Evolutionary conservation across 805 yeast species (phyloP).

Genomic region (Dipodascus albidus): DNA sequence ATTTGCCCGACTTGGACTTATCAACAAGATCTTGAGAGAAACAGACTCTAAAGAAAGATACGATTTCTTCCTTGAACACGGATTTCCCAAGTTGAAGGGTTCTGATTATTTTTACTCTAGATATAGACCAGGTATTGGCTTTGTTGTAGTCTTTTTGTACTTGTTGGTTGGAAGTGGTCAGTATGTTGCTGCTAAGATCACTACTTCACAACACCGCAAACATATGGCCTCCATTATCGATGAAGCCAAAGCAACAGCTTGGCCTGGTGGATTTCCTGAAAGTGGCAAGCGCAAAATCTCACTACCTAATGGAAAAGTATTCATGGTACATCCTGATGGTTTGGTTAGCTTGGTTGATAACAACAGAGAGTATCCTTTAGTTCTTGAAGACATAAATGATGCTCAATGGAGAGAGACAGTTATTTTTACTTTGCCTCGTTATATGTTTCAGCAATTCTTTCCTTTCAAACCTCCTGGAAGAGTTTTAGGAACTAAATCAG

Average conservation of each 20-base stretch:
- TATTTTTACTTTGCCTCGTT: constrained; percentile 17
- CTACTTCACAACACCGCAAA: constrained; percentile 43
- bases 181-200: constrained; percentile 41
- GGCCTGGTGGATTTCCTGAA: constrained; percentile 21
- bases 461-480: constrained; percentile 10
- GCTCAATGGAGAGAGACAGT: constrained; percentile 27
- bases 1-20: constrained; percentile 66
- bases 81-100: constrained; percentile 78
- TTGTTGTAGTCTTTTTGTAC: constrained; percentile 41
- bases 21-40: constrained; percentile 60
- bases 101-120: constrained; percentile 49
- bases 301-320: constrained; percentile 20
- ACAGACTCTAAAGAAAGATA: constrained; percentile 55
- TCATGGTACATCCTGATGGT: constrained; percentile 26
- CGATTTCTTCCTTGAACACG: constrained; percentile 71
- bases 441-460: constrained; percentile 6
- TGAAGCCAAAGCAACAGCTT: constrained; percentile 24
- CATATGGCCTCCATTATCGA: constrained; percentile 31
- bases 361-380: constrained; percentile 23
- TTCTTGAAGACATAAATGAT: constrained; percentile 18
- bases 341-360: constrained; percentile 21
- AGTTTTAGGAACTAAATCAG: not conserved
- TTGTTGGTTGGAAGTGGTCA: constrained; percentile 46
- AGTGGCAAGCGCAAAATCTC: constrained; percentile 16
- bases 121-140: constrained; percentile 53